Conservation (phyloP, 805 yeast genomes). For the Kregervanrija delftensis region DNA sequence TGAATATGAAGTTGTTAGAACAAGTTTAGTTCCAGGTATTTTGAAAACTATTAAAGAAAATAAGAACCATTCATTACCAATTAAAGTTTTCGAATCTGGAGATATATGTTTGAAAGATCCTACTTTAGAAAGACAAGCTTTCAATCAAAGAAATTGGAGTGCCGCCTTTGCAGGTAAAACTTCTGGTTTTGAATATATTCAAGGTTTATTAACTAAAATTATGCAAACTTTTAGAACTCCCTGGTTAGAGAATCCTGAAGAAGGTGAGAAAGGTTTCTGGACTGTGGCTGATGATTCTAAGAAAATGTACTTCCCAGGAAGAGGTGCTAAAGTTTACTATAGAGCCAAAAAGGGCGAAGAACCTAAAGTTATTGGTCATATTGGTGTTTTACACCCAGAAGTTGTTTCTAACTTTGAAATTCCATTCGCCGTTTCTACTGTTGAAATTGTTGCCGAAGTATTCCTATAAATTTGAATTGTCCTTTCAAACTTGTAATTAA, state of each 20-base stretch:
- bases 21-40: slow-evolving; percentile 88
- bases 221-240: slow-evolving; percentile 93
- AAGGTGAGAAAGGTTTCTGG: slow-evolving; percentile 76
- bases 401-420: slow-evolving; percentile 82
- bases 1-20: slow-evolving; percentile 97
- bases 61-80: slow-evolving; percentile 91
- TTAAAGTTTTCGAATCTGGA: slow-evolving; percentile 91
- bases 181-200: slow-evolving; percentile 90
- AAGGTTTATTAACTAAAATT: slow-evolving; percentile 88
- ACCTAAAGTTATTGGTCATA: slow-evolving; percentile 60
- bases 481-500: no score
- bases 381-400: slow-evolving; percentile 95
- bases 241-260: slow-evolving; percentile 58
- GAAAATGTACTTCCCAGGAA: slow-evolving; percentile 88
- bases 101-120: slow-evolving; percentile 85
- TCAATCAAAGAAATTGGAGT: slow-evolving; percentile 90
- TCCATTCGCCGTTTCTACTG: slow-evolving; percentile 87
- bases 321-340: slow-evolving; percentile 86
- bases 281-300: slow-evolving; percentile 62
- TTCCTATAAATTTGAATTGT: slow-evolving; percentile 47
- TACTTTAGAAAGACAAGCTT: slow-evolving; percentile 75
- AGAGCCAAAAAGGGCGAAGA: slow-evolving; percentile 56
- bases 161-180: slow-evolving; percentile 93
- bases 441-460: slow-evolving; percentile 84
- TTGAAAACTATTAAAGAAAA: slow-evolving; percentile 93